Percentiles rank a stretch among this genome's conserved stretches.
These are phyloP conservation scores for Pyrrhoderma lamaoense DNA, from an alignment of 1,284 basidiomycete genomes.

Conservation along the genomic window DNA sequence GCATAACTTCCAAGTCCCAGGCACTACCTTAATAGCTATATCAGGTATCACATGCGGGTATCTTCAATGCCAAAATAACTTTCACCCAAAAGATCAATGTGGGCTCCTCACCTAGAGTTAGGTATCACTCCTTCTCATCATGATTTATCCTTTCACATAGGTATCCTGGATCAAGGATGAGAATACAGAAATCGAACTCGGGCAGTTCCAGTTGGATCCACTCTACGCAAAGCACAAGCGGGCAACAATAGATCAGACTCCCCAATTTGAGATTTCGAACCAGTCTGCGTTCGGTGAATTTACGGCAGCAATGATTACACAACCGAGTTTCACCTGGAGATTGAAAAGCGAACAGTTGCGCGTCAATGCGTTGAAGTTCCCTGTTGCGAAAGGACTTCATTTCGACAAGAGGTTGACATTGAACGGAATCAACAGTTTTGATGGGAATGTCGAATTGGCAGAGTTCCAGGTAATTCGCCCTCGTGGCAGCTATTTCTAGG, in stretches of 20 bases:
- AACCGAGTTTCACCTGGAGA: constrained; percentile 66
- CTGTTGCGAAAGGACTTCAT: constrained; percentile 50
- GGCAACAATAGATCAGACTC: constrained; percentile 52
- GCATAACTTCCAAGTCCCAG: background rate
- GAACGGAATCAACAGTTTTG: constrained; percentile 62
- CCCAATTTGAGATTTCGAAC: constrained; percentile 47
- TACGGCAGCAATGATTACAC: constrained; percentile 55
- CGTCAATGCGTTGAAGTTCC: constrained; percentile 65
- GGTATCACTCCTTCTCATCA: background rate
- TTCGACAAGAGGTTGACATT: constrained; percentile 55
- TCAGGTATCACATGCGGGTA: constrained; percentile 55
- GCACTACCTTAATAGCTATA: background rate
- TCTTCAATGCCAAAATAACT: constrained; percentile 48
- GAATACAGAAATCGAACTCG: constrained; percentile 36
- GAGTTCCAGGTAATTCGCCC: constrained; percentile 41
- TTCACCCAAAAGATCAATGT: constrained; percentile 49
- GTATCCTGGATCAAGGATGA: constrained; percentile 43
- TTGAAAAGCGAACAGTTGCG: constrained; percentile 49
- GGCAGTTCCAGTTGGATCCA: constrained; percentile 38
- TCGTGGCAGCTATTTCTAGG: too few species aligned
- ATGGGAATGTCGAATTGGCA: constrained; percentile 47
- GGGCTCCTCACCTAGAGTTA: constrained; percentile 10
- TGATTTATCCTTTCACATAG: constrained; percentile 7
- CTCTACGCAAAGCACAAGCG: constrained; percentile 44
- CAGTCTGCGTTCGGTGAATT: constrained; percentile 51